phyloP scores from a whole-genome alignment of 345 rosid species.

The Firmiana major region DNA sequence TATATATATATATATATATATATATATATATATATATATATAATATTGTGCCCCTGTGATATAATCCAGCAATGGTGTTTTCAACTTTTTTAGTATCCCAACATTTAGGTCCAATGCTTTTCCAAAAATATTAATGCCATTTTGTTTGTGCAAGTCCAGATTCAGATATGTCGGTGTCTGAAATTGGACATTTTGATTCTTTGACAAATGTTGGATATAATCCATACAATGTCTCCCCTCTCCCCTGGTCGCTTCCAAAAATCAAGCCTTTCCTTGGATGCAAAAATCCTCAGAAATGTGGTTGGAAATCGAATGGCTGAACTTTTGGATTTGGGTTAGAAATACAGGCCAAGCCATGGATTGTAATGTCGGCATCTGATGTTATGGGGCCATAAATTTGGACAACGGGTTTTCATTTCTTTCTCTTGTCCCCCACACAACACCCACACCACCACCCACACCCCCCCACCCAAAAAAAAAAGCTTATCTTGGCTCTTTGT shows the following conservation, averaged over 20 bases:
- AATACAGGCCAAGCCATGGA: background rate
- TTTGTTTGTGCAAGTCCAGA: slow-evolving; percentile 22
- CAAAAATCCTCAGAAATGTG: slow-evolving; percentile 5
- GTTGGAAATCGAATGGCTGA: background rate
- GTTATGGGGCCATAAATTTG: slow-evolving; percentile 16
- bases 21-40: no score
- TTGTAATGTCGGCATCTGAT: slow-evolving; percentile 27
- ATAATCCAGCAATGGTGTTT: no score
- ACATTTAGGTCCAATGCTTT: no score
- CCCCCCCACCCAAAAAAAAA: no score
- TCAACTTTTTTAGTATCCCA: no score
- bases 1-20: no score
- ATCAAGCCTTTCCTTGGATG: background rate
- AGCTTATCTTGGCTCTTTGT: background rate
- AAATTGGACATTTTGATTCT: background rate
- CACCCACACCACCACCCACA: no score
- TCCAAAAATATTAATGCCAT: no score
- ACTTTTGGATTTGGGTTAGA: background rate
- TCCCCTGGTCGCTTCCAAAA: background rate
- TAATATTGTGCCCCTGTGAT: no score
- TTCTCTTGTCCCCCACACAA: background rate
- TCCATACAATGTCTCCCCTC: background rate
- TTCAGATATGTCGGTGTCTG: slow-evolving; percentile 21
- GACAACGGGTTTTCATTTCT: background rate
- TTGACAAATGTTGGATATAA: background rate